phyloP scores from a whole-genome alignment of 2,329 filamentous ascomycete species.

The Kalmusia sp. region DNA sequence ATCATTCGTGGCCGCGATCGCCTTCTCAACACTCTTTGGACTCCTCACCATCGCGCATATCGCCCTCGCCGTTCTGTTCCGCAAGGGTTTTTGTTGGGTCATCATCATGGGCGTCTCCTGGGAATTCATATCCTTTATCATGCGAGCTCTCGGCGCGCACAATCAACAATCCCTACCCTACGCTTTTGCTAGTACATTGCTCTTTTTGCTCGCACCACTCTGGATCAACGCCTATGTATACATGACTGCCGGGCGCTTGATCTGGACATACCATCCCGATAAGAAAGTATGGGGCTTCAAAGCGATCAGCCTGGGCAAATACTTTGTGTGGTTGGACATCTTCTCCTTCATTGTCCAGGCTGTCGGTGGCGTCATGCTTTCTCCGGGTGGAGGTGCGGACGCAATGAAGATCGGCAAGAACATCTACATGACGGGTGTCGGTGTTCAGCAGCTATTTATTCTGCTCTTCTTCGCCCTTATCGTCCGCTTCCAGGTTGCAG shows the following conservation, averaged over 20 bases:
- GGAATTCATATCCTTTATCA: slow-evolving; percentile 52
- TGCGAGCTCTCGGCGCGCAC: slow-evolving; percentile 50
- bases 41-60: slow-evolving; percentile 30
- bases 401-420: slow-evolving; percentile 49
- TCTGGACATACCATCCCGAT: slow-evolving; percentile 47
- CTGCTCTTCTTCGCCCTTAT: slow-evolving; percentile 28
- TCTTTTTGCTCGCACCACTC: slow-evolving; percentile 54
- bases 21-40: slow-evolving; percentile 32
- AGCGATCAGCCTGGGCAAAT: slow-evolving; percentile 46
- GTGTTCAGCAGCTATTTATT: slow-evolving; percentile 41
- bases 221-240: slow-evolving; percentile 57
- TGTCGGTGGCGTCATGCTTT: slow-evolving; percentile 47
- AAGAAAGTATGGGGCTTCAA: slow-evolving; percentile 45
- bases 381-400: slow-evolving; percentile 26
- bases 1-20: slow-evolving; percentile 29
- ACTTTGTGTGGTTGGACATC: slow-evolving; percentile 56
- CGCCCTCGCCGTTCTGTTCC: slow-evolving; percentile 26
- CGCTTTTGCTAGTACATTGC: slow-evolving; percentile 46
- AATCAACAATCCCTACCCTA: slow-evolving; percentile 46
- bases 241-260: slow-evolving; percentile 47
- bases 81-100: slow-evolving; percentile 51
- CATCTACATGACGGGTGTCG: slow-evolving; percentile 49
- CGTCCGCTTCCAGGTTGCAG: slow-evolving; percentile 26
- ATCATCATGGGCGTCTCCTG: slow-evolving; percentile 54
- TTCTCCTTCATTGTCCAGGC: slow-evolving; percentile 55